Base-by-base conservation (phyloP, 768 basidiomycete species). In the Termitomyces eurrhizus region DNA sequence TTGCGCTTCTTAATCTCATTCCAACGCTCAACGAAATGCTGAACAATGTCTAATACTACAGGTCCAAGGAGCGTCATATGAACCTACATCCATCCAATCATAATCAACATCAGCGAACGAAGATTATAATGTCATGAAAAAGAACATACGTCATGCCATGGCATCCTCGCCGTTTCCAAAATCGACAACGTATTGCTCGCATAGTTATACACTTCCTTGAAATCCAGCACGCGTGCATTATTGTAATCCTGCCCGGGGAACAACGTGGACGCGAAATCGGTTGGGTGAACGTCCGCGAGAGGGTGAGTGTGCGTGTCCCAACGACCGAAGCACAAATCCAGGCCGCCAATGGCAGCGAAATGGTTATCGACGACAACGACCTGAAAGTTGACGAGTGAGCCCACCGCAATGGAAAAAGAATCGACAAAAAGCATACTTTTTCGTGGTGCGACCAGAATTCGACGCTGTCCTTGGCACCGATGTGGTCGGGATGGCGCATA, bases 231-330 rank as follows among this genome's bases (percentile, higher is more conserved):
- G 9, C 95, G 84, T 1, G 93, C 93, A 61, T 98, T 93, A 71
- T 97, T 95, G 75, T 90, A 96, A 69, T 95, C 95, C 72, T 97
- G 81, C 1, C 96, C 96, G 0, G 96, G 92, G 79, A 96, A 98
- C 32, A 98, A 79, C 1, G 92, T 93, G 56, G 80, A 80, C 21
- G 75, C 73, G 69, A 95, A 94, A 66, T 95, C 80, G 2, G 93
- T 93, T 0, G 93, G 94, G 69, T 98, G 95, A 3, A 86, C 92
- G 67, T 99, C 96, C 4, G 95, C 90, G 42, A 98, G 82, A 1
- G 95, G 95, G 70, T 94, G 91, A 44, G 78, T 89, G 68, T 92
- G 86, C 0, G 91, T 93, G 74, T 98, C 97, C 95, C 96, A 99
- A 21, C 97, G 89, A 12, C 97, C 97, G 66, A 95, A 97, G 77